These are phyloP conservation scores for Metarhizium rileyi DNA, from an alignment of 2,329 filamentous ascomycete genomes.

Conservation along the genomic window DNA sequence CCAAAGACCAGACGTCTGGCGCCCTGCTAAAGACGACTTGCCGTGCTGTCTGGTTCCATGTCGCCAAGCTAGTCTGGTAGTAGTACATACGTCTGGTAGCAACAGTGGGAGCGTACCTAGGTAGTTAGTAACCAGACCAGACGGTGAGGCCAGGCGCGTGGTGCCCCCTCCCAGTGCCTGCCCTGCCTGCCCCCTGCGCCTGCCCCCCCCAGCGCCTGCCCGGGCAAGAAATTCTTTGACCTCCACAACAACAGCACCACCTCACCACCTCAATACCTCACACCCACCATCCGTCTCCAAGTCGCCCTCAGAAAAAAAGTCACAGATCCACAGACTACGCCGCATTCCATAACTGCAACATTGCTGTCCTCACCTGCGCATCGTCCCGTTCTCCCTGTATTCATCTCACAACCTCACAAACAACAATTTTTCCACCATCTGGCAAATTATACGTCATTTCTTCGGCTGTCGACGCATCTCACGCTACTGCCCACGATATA, in stretches of 20 bases:
- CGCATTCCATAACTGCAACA: constrained; percentile 1
- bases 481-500: neutral
- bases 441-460: constrained; percentile 3
- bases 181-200: too few relatives aligned
- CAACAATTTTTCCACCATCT: neutral
- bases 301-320: neutral
- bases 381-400: neutral
- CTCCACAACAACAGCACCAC: constrained; percentile 6
- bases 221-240: neutral
- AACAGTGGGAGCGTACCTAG: too few relatives aligned
- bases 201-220: too few relatives aligned
- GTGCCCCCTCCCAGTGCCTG: too few relatives aligned
- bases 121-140: too few relatives aligned
- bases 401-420: neutral
- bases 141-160: too few relatives aligned
- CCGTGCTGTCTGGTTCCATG: too few relatives aligned
- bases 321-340: constrained; percentile 3
- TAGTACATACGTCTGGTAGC: too few relatives aligned
- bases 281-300: constrained; percentile 3
- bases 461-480: neutral
- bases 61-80: too few relatives aligned
- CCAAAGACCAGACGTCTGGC: too few relatives aligned
- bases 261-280: neutral
- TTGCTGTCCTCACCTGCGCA: neutral
- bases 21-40: too few relatives aligned